These are phyloP conservation scores for Rhodotorula glutinis DNA, from an alignment of 1,284 basidiomycete genomes.

Conservation along the genomic window DNA sequence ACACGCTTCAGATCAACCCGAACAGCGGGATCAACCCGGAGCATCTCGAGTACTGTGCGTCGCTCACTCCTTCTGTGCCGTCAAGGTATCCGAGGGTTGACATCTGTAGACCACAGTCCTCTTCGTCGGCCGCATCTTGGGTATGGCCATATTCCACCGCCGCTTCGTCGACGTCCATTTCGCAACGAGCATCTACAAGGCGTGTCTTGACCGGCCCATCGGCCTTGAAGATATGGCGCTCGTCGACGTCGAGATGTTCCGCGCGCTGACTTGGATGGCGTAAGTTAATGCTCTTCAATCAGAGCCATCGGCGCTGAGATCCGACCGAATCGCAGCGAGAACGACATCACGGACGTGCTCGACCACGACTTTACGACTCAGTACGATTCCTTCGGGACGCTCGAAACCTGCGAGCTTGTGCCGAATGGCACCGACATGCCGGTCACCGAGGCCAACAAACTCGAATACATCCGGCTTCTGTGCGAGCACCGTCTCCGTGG, in stretches of 20 bases:
- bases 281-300: constrained; percentile 1
- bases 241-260: constrained; percentile 90
- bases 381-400: constrained; percentile 89
- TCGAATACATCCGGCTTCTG: constrained; percentile 89
- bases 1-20: constrained; percentile 91
- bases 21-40: constrained; percentile 80
- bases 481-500: constrained; percentile 90
- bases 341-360: constrained; percentile 80
- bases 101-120: constrained; percentile 3
- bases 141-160: constrained; percentile 92
- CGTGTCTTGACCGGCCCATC: constrained; percentile 81
- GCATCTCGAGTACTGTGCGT: constrained; percentile 87
- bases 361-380: constrained; percentile 86
- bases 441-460: constrained; percentile 92
- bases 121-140: constrained; percentile 84
- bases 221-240: constrained; percentile 91
- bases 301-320: too few relatives aligned
- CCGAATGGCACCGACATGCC: constrained; percentile 72
- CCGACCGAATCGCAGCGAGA: constrained; percentile 57
- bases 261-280: constrained; percentile 82
- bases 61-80: background rate
- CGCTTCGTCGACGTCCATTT: constrained; percentile 97
- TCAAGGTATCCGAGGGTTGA: background rate
- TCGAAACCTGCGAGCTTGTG: constrained; percentile 79
- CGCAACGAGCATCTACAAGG: constrained; percentile 83